These are phyloP conservation scores for Pseudogymnoascus sp. DNA, from an alignment of 2,329 filamentous ascomycete genomes.

Conservation along the genomic window DNA sequence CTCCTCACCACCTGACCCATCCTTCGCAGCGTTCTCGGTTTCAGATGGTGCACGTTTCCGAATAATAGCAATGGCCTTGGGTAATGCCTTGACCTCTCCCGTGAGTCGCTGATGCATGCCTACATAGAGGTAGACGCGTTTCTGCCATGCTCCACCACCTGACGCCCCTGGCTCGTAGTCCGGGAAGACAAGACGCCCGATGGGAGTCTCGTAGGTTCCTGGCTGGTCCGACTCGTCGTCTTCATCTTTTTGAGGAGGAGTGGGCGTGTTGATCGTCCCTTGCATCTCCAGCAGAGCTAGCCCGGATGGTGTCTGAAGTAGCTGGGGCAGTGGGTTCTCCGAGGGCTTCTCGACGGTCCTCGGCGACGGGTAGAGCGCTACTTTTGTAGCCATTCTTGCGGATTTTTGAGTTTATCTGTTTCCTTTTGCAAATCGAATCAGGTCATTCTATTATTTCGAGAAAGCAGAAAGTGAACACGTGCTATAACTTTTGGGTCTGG, in stretches of 20 bases:
- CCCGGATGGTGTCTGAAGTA: slow-evolving; percentile 83
- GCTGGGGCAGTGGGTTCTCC: slow-evolving; percentile 58
- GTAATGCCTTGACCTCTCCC: slow-evolving; percentile 83
- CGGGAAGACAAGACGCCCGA: slow-evolving; percentile 74
- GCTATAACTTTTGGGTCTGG: not conserved
- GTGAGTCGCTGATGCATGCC: slow-evolving; percentile 82
- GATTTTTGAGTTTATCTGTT: not conserved
- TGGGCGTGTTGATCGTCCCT: slow-evolving; percentile 74
- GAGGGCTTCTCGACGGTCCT: not conserved
- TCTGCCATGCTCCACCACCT: slow-evolving; percentile 73
- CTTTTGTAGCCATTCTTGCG: not conserved
- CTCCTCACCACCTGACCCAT: slow-evolving; percentile 37
- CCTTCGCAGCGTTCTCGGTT: slow-evolving; percentile 8
- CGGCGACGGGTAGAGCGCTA: not conserved
- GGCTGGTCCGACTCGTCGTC: slow-evolving; percentile 29
- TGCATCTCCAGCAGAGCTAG: slow-evolving; percentile 89
- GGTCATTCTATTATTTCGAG: not conserved
- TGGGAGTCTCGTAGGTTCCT: slow-evolving; percentile 37
- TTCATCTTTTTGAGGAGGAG: slow-evolving; percentile 25
- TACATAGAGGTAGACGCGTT: slow-evolving; percentile 78
- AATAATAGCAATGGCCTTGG: slow-evolving; percentile 72
- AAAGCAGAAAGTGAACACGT: not conserved
- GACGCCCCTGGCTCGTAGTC: slow-evolving; percentile 53
- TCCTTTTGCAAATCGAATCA: not conserved
- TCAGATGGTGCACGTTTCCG: slow-evolving; percentile 39